Conservation (phyloP, 129 eudicot species). For the Heracleum sosnowskyi region DNA sequence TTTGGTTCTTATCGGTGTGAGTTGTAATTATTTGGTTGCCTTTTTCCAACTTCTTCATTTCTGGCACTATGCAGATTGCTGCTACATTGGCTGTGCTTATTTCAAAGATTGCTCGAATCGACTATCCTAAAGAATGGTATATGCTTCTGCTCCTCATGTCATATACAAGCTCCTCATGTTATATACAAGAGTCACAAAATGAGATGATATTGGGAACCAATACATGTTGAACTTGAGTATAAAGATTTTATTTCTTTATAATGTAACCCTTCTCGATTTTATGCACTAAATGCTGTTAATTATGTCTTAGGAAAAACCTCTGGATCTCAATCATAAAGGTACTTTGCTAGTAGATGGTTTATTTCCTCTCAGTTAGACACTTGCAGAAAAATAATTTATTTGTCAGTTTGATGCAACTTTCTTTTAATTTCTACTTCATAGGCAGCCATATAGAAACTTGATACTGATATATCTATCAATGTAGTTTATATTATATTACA, state of each 20-base stretch:
- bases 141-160: background rate
- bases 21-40: background rate
- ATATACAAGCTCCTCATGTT: background rate
- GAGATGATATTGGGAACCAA: background rate
- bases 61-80: constrained; percentile 51
- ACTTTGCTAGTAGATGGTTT: background rate
- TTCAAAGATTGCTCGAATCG: constrained; percentile 91
- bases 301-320: background rate
- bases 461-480: too few species aligned
- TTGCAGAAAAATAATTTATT: background rate
- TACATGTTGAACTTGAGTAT: background rate
- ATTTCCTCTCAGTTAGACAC: background rate
- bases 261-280: background rate
- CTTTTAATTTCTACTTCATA: background rate
- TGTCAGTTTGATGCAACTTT: background rate
- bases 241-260: background rate
- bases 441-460: background rate
- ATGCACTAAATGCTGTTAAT: background rate
- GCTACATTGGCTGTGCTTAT: constrained; percentile 76
- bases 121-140: constrained; percentile 92
- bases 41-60: background rate
- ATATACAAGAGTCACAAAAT: background rate
- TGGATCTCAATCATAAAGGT: background rate
- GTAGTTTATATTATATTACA: too few species aligned
- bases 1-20: background rate